Evolutionary conservation across 768 basidiomycete species (phyloP), one percentile per base, ranked within the genome.

Genomic region (Gymnopilus dilepis): DNA sequence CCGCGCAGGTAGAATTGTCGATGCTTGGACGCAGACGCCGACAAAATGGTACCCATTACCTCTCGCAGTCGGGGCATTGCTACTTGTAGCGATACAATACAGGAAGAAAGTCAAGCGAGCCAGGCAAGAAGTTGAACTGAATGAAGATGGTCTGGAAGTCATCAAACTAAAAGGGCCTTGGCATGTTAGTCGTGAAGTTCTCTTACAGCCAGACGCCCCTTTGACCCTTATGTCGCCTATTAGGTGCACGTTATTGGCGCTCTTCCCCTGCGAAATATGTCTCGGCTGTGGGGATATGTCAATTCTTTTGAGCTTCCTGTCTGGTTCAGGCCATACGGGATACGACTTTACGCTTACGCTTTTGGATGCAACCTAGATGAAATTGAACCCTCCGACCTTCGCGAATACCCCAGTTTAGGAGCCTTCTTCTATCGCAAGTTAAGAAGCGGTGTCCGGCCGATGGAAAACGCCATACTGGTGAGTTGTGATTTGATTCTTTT

Each of bases 201-300:
- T 28, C n/a, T 50, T 13, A 8, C 38, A 1, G 19, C 33, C 21
- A 5, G 31, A 21, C 51, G 11, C 13, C 19, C 6, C 17, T 12
- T 31, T 37, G 21, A 53, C 21, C 34, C 17, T 15, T 2, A 52
- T 45, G 21, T 11, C 47, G 12, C 28, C n/a, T 28, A 48, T 45
- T 62, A 94, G 95, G 94, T 99, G n/a, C 92, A 97, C 76, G 95
- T 99, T 48, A 82, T 99, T 53, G 97, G 96, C 54, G 96, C 96
- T 9, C 84, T 99, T 1, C 97, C 97, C 0, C 84, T 99, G 6
- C 88, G 96, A 41, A 95, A 95, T 63, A 87, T 98, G 72, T 99
- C 97, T n/a, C 90, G 96, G 1, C 76, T 99, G 5, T 99, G 97
- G 95, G 97, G 97, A 6, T 96, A 95, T 74, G 69, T 99, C 63